These are phyloP conservation scores for Cryphonectria radicalis DNA, from an alignment of 2,329 filamentous ascomycete species.

Conservation along the genomic window DNA sequence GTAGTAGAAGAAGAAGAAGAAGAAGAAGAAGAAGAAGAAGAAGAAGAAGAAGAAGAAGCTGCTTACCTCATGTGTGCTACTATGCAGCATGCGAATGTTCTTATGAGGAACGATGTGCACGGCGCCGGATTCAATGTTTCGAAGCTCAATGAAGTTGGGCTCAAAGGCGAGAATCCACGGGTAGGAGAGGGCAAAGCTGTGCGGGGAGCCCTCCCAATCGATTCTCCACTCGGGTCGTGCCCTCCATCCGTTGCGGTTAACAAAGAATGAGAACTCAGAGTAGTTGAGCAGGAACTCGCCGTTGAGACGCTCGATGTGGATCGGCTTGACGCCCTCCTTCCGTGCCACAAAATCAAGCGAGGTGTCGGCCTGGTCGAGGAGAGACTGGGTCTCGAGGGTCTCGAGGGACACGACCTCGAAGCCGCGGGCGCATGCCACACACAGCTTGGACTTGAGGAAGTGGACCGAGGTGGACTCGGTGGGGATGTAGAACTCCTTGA, in stretches of 20 bases:
- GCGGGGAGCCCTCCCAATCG: slow-evolving; percentile 93
- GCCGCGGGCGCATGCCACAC: slow-evolving; percentile 91
- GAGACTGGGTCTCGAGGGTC: slow-evolving; percentile 95
- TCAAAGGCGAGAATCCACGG: slow-evolving; percentile 98
- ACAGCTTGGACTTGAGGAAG: slow-evolving; percentile 95
- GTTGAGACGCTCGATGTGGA: slow-evolving; percentile 95
- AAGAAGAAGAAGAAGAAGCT: neutral
- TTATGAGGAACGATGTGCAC: slow-evolving; percentile 96
- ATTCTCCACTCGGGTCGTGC: slow-evolving; percentile 96
- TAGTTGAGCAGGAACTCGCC: slow-evolving; percentile 98
- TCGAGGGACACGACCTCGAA: slow-evolving; percentile 97
- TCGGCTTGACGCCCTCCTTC: slow-evolving; percentile 90
- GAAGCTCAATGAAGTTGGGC: slow-evolving; percentile 94
- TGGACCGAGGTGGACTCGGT: slow-evolving; percentile 98
- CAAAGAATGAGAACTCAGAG: slow-evolving; percentile 98
- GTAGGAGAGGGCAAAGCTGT: slow-evolving; percentile 91
- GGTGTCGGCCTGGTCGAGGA: slow-evolving; percentile 96
- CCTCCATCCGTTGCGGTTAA: slow-evolving; percentile 97
- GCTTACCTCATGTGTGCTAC: slow-evolving; percentile 91
- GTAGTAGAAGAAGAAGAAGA: neutral
- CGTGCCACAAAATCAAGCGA: slow-evolving; percentile 95
- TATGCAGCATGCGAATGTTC: slow-evolving; percentile 97
- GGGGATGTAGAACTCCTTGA: slow-evolving; percentile 99
- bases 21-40: neutral
- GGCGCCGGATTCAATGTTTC: slow-evolving; percentile 91